Conservation (phyloP, 371 early-diverging fungal species). For the Mortierella sp. region DNA sequence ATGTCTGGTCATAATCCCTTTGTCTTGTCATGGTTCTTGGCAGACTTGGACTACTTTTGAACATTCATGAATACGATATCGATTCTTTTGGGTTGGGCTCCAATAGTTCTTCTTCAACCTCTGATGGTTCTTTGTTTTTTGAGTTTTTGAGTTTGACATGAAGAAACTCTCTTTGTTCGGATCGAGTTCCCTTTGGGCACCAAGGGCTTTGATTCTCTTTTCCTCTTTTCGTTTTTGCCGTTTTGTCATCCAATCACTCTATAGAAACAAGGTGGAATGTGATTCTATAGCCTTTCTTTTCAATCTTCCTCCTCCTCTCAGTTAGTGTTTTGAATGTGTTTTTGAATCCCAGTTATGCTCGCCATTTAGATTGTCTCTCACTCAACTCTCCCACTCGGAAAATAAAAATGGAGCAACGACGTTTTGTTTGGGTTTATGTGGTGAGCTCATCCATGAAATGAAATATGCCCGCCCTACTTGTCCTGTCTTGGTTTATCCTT, state of each 20-base stretch:
- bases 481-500: no score
- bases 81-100: neutral
- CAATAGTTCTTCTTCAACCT: neutral
- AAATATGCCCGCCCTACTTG: neutral
- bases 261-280: neutral
- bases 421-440: neutral
- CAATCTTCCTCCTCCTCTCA: neutral
- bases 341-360: neutral
- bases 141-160: neutral
- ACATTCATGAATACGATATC: neutral
- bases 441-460: neutral
- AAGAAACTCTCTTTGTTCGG: neutral
- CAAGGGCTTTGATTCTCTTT: no score
- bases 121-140: neutral
- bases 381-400: neutral
- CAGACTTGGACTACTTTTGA: no score
- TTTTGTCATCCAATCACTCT: neutral
- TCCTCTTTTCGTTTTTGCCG: no score
- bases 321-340: neutral
- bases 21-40: neutral
- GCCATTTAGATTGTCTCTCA: no score
- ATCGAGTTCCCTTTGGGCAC: conserved; percentile 1
- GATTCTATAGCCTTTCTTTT: neutral
- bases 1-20: neutral
- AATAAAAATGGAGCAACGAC: neutral